A percentile compares a stretch with the other conserved stretches of the same genome.
phyloP scores from a whole-genome alignment of 225 moss, liverwort and hornwort species.

The Pseudisothecium myosuroides region DNA sequence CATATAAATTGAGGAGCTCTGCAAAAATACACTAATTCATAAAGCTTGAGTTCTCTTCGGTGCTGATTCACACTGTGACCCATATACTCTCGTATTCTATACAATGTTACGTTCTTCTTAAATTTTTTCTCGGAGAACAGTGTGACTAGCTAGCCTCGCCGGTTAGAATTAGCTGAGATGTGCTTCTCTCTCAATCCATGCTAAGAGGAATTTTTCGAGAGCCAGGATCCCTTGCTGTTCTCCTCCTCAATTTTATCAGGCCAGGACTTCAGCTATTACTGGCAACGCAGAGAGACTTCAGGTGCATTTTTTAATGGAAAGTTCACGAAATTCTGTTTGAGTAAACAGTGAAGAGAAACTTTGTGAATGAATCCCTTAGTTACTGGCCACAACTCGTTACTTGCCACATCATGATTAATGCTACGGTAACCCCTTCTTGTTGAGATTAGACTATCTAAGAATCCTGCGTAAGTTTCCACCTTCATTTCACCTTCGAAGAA shows the following conservation, averaged over 20 bases:
- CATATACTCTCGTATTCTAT: background rate
- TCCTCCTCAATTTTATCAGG: background rate
- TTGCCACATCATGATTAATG: background rate
- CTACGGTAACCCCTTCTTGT: background rate
- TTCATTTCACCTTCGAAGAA: background rate
- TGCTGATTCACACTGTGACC: background rate
- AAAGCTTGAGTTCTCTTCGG: background rate
- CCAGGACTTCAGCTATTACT: no score
- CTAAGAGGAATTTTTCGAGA: background rate
- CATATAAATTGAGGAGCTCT: background rate
- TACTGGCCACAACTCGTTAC: background rate
- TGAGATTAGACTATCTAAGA: background rate
- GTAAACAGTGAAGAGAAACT: no score
- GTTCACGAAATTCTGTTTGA: background rate
- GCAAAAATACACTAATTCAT: background rate
- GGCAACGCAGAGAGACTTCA: background rate
- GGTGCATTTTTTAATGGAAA: background rate
- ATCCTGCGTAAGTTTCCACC: background rate
- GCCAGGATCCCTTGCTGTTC: background rate
- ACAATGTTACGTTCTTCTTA: background rate
- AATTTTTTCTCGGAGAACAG: background rate
- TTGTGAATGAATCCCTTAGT: no score
- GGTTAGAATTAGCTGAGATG: background rate
- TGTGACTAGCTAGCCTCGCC: background rate
- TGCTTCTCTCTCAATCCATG: background rate